A percentile compares a stretch with the other conserved stretches of the same genome.
phyloP scores from a whole-genome alignment of 805 yeast genomes.

The Cyberlindnera amylophila region DNA sequence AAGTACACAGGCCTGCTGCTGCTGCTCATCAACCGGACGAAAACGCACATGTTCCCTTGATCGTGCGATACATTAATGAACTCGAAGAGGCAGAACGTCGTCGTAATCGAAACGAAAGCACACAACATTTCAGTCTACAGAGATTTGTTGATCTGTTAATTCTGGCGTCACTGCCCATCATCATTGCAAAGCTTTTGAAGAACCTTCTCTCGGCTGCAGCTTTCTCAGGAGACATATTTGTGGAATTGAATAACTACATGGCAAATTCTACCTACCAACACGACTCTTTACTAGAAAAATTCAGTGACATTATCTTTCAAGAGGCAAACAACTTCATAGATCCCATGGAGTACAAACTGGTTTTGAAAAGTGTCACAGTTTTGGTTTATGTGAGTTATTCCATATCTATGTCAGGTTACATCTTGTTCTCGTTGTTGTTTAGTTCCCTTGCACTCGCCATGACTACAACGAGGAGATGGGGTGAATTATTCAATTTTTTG shows the following conservation, averaged over 20 bases:
- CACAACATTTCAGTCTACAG: too few relatives aligned
- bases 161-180: too few relatives aligned
- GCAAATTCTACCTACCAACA: constrained; percentile 2
- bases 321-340: constrained; percentile 6
- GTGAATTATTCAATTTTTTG: constrained; percentile 7
- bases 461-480: constrained; percentile 19
- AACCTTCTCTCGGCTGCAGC: constrained; percentile 17
- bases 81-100: too few relatives aligned
- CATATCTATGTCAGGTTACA: constrained; percentile 14
- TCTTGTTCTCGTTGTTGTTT: constrained; percentile 16
- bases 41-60: too few relatives aligned
- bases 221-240: constrained; percentile 18
- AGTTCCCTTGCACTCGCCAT: constrained; percentile 14
- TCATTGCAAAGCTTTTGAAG: too few relatives aligned
- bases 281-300: constrained; percentile 12
- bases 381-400: constrained; percentile 14
- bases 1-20: too few relatives aligned
- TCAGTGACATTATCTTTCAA: constrained; percentile 7
- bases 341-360: not conserved
- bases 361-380: constrained; percentile 8
- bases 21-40: too few relatives aligned
- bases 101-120: too few relatives aligned
- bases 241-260: constrained; percentile 10
- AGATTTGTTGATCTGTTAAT: too few relatives aligned
- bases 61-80: too few relatives aligned